Evolutionary conservation across 768 basidiomycete species (phyloP).

Genomic region (Paxillus involutus): DNA sequence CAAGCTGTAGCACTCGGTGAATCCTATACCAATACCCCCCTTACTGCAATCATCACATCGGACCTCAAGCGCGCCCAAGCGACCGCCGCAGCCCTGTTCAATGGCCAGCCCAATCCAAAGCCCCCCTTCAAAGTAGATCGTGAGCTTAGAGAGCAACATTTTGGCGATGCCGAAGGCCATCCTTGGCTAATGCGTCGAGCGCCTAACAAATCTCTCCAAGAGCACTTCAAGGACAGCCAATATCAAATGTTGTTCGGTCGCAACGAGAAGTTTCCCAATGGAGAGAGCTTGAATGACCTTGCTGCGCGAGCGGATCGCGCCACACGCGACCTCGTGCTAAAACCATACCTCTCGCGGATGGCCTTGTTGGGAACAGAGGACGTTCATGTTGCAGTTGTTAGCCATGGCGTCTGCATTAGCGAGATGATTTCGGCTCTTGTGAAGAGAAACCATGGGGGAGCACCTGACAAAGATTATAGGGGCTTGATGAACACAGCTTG

Average conservation of each 20-base stretch:
- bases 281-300: constrained; percentile 71
- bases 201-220: constrained; percentile 35
- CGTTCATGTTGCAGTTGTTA: constrained; percentile 64
- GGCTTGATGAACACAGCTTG: constrained; percentile 72
- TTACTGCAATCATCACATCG: constrained; percentile 65
- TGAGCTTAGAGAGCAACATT: constrained; percentile 66
- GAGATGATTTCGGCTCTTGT: constrained; percentile 56
- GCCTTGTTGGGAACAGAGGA: constrained; percentile 37
- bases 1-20: constrained; percentile 66
- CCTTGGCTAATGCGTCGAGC: constrained; percentile 34
- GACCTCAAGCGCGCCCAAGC: constrained; percentile 61
- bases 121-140: constrained; percentile 47
- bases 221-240: constrained; percentile 51
- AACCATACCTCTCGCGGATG: constrained; percentile 49
- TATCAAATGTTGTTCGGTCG: constrained; percentile 52
- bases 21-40: constrained; percentile 44
- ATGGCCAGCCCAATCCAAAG: constrained; percentile 46
- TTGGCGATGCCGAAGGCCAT: constrained; percentile 70
- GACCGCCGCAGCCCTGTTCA: constrained; percentile 58
- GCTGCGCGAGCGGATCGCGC: constrained; percentile 50
- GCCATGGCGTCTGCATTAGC: constrained; percentile 72
- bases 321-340: constrained; percentile 50
- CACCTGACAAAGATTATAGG: constrained; percentile 33
- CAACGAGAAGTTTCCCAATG: constrained; percentile 59
- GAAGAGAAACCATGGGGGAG: constrained; percentile 37